Percentiles rank a stretch among this genome's conserved stretches.
Evolutionary conservation across 1,284 basidiomycete species (phyloP).

Genomic region (Phlebopus sp.): DNA sequence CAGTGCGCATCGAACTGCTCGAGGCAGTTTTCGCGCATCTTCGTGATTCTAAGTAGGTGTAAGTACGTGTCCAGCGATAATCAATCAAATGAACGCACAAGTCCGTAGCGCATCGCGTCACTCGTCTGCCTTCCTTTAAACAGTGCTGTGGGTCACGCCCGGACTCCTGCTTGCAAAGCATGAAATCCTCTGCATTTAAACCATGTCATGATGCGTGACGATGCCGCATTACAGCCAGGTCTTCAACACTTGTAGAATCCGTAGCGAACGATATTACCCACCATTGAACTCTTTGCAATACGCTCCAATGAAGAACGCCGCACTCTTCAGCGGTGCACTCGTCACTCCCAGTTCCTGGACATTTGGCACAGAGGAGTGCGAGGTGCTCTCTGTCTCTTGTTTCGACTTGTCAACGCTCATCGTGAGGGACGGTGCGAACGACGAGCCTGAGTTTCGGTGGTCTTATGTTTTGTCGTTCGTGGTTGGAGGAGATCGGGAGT

Average conservation of each 20-base stretch:
- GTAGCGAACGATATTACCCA: conserved; percentile 38
- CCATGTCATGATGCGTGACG: not conserved
- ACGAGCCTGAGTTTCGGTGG: not conserved
- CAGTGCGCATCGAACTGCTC: conserved; percentile 92
- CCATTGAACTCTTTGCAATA: conserved; percentile 97
- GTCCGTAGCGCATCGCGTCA: conserved; percentile 94
- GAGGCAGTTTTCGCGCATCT: conserved; percentile 91
- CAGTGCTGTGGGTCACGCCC: conserved; percentile 86
- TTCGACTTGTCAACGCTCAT: conserved; percentile 50
- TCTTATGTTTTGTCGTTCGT: not conserved
- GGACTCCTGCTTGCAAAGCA: conserved; percentile 97
- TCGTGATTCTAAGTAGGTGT: conserved; percentile 65
- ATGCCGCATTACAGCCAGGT: not conserved
- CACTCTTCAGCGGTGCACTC: conserved; percentile 94
- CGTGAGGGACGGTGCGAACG: conserved; percentile 19
- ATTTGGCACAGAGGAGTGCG: conserved; percentile 76
- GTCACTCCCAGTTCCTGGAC: conserved; percentile 91
- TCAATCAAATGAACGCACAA: conserved; percentile 59
- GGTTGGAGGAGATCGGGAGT: conserved; percentile 15
- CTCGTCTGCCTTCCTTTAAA: conserved; percentile 92
- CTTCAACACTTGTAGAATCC: not conserved
- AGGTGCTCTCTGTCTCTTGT: conserved; percentile 69
- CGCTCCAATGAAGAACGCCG: conserved; percentile 95
- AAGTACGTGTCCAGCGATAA: conserved; percentile 1
- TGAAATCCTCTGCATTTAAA: conserved; percentile 84